Percentiles rank a stretch among this genome's conserved stretches.
Evolutionary conservation across 2,329 filamentous ascomycete genomes (phyloP).

Genomic region (Xylaria sp.): DNA sequence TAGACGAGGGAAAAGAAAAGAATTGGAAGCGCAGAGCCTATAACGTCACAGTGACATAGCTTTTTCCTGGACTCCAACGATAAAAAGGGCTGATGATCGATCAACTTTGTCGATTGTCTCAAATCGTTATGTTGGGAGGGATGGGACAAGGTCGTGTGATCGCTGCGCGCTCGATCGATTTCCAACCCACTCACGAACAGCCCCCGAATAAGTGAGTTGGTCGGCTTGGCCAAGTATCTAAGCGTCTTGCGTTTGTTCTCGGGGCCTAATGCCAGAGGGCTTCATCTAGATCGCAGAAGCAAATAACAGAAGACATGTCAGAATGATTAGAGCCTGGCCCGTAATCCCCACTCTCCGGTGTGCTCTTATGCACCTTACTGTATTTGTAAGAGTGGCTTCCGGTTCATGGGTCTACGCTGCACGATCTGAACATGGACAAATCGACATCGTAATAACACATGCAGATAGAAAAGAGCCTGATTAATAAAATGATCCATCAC

Average conservation of each 20-base stretch:
- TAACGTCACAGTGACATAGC: background rate
- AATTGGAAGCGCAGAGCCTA: background rate
- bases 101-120: background rate
- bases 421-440: background rate
- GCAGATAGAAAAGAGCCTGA: background rate
- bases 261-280: background rate
- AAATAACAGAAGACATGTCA: constrained; percentile 21
- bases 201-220: background rate
- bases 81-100: background rate
- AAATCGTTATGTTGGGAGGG: background rate
- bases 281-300: constrained; percentile 11
- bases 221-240: background rate
- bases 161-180: background rate
- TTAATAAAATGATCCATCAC: constrained; percentile 38
- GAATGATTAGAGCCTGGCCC: background rate
- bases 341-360: background rate
- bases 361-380: background rate
- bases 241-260: background rate
- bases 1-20: background rate
- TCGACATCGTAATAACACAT: background rate
- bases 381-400: background rate
- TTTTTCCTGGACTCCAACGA: background rate
- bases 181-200: no score
- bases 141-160: background rate
- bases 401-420: background rate